Conservation (phyloP, 495 filamentous ascomycete genomes). For the Trypethelium eluteriae region DNA sequence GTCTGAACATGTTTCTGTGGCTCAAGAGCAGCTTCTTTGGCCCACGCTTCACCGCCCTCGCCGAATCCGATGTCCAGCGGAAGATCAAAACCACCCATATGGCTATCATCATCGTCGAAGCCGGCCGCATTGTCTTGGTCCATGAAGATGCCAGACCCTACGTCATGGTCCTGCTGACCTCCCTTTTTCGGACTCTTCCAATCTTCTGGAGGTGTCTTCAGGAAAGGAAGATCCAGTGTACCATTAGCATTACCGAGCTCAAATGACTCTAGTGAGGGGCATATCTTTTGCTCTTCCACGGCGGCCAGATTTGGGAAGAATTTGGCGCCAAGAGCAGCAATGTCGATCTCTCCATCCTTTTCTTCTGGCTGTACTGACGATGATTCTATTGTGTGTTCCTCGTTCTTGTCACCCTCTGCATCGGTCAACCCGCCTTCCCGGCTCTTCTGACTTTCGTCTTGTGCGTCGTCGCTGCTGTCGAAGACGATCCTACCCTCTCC, state of each 20-base stretch:
- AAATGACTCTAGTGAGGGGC: slow-evolving; percentile 86
- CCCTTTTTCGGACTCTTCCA: slow-evolving; percentile 56
- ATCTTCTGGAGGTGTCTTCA: slow-evolving; percentile 74
- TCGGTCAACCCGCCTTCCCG: slow-evolving; percentile 27
- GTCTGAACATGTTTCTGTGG: slow-evolving; percentile 54
- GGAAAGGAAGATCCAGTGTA: slow-evolving; percentile 82
- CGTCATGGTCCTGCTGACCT: slow-evolving; percentile 44
- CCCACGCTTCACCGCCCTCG: slow-evolving; percentile 69
- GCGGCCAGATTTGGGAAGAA: slow-evolving; percentile 81
- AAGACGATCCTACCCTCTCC: slow-evolving; percentile 88
- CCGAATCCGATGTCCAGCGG: slow-evolving; percentile 60
- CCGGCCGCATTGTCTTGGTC: slow-evolving; percentile 73
- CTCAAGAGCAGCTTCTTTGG: slow-evolving; percentile 56
- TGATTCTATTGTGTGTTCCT: slow-evolving; percentile 35
- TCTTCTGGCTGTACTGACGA: slow-evolving; percentile 41
- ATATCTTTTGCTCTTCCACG: slow-evolving; percentile 83
- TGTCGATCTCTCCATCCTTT: slow-evolving; percentile 65
- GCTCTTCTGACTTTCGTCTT: slow-evolving; percentile 45
- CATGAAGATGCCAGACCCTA: slow-evolving; percentile 73
- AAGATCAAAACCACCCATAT: slow-evolving; percentile 67
- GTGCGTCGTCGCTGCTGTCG: slow-evolving; percentile 88
- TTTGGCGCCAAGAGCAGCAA: slow-evolving; percentile 58
- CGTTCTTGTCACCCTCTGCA: slow-evolving; percentile 33
- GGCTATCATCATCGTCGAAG: slow-evolving; percentile 69
- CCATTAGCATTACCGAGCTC: slow-evolving; percentile 78